Evolutionary conservation across 228 moss, liverwort and hornwort species (phyloP), one percentile per base, ranked within the genome.

Genomic region (Sphagnum fallax): DNA sequence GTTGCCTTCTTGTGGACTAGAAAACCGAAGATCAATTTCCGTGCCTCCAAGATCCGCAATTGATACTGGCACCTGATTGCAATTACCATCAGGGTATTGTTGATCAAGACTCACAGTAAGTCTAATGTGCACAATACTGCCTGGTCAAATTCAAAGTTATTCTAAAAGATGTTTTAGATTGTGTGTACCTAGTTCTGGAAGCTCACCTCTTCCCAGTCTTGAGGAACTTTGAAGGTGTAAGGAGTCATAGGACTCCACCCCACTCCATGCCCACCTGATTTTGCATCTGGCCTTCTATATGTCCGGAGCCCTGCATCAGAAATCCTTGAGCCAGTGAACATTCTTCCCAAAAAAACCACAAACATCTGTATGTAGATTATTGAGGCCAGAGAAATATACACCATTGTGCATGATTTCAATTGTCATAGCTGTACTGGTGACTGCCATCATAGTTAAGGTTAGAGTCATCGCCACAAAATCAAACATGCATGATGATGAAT

Each of bases 11-110:
- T 79, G 75, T 50, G 79, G 0, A 16, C 84, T 98, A 64, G 91
- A 81, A 70, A 98, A 98, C 48, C 94, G 83, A 78, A 98, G 66
- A 71, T 98, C 98, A 50, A 94, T 93, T 78, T 98, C 94, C 32
- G 98, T 98, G 48, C 98, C 98, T 72, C 98, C 98, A 66, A 98
- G 82, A 61, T 98, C 98, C 52, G 94, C 98, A 82, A 98, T 98
- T 69, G 98, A 98, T 53, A 98, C 98, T 4, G 98, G 98, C 75
- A 98, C 73, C 92, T 93, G 83, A 76, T 69, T 52, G 51, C 69
- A 78, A 16, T 67, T 32, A 32, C 32, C 32, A 51, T 51, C 65
- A 65, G 5, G 32, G 32, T 2, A 32, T 32, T 32, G 32, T 32
- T 32, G 2, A 32, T 32, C 32, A 32, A 32, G 32, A 32, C 32